Base-by-base conservation (phyloP, 306 rosid species). In the Dryas octopetala region DNA sequence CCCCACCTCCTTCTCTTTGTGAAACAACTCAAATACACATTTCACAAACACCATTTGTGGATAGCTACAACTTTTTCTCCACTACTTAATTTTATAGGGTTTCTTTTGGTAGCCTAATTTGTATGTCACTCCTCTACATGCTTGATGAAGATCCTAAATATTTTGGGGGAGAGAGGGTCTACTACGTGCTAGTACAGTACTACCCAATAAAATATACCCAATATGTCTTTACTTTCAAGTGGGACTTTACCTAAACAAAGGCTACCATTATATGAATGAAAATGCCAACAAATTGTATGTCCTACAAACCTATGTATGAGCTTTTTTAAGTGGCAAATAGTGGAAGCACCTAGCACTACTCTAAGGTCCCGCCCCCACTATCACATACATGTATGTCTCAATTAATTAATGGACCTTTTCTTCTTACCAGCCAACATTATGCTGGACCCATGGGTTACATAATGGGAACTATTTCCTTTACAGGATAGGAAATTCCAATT, bases 181-280 rank as follows among this genome's bases (percentile, higher is more conserved):
- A 32, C 23, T 23, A 23, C 23, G 23, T 23, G 23, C 23, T 23
- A 23, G 23, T 23, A 23, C 23, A 23, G 23, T 23, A 23, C 23
- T 23, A 23, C 11, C 23, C 16, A 13, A 4, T 10, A 9, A 70
- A 70, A 17, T 12, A 57, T 41, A 4, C 74, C 16, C 64, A 54
- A 41, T 41, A 41, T 53, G n/a, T 16, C 52, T 69, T 52, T 15
- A 5, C 32, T 51, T 52, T 52, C 2, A 5, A 41, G 74, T 53
- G 74, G 74, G 45, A 11, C 11, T 53, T 52, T 53, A 53, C 49
- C n/a, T 3, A n/a, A 4, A 28, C 12, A 54, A 5, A 53, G 52
- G 51, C 50, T 53, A 38, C 51, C 47, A 70, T 54, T 53, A 10
- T 52, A 53, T 70, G 74, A 40, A 69, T 9, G 49, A 4, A 69